Base-by-base conservation (phyloP, 78 protist species). In the slime mould (Dictyostelium discoideum) region DNA sequence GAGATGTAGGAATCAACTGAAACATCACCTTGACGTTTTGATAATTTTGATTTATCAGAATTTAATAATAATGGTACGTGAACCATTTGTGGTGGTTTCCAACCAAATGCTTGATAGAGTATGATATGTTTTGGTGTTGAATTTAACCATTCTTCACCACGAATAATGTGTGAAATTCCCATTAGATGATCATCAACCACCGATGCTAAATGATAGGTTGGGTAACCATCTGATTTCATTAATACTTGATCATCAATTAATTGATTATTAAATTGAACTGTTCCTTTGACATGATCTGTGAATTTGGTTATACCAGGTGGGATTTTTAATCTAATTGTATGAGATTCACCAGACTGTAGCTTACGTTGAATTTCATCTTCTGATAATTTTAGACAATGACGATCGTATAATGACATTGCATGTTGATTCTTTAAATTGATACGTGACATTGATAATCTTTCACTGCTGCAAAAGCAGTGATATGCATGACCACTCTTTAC, bases 151-250 rank as follows among this genome's bases (percentile, higher is more conserved):
- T 98, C 99, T 85, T 92, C 97, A 37, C 99, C 99, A 32, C 99
- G 93, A 26, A 98, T 86, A 77, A 98, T 93, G 72, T 98, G 99
- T 0, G 97, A 69, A 20, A 98, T 98, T 63, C 76, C 63, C 99
- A 98, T 98, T 5, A 74, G 57, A 57, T 95, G 96, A 88, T 98
- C 99, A 73, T 98, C 99, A 7, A 98, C 98, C 0, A 98, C 99
- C 24, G 93, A 93, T 67, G 99, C 99, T 54, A 98, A 92, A 84
- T 98, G 99, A 57, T 98, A 98, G 16, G 99, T 98, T 82, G 99
- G 99, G 82, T 65, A 92, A 5, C 98, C 98, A 76, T 98, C 99
- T 2, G 95, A 78, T 74, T 98, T 97, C 85, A 98, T 24, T 22
- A 98, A 85, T 10, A 98, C 78, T 80, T 96, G 97, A 73, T 98